phyloP scores from a whole-genome alignment of 2,329 filamentous ascomycete genomes.

The Emericellopsis cladophorae region DNA sequence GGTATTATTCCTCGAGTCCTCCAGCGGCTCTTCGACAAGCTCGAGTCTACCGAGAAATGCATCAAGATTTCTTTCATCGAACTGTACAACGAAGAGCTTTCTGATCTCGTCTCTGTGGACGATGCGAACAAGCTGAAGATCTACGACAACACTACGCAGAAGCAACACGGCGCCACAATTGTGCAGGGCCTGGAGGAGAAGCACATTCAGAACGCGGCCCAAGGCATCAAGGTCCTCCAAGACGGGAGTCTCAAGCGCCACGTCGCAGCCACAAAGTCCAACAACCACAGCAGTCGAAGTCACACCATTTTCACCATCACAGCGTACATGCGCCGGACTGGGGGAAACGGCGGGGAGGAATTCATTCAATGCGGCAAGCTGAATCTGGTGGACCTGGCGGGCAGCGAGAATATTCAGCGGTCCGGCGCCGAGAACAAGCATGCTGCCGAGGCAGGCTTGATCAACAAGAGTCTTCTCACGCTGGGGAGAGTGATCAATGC shows the following conservation, averaged over 20 bases:
- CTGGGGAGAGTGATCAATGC: slow-evolving; percentile 96
- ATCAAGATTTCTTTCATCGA: slow-evolving; percentile 99
- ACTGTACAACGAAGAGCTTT: slow-evolving; percentile 93
- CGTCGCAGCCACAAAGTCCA: slow-evolving; percentile 99
- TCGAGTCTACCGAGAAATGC: slow-evolving; percentile 71
- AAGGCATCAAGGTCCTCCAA: slow-evolving; percentile 81
- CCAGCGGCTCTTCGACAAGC: slow-evolving; percentile 73
- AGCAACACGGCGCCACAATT: slow-evolving; percentile 71
- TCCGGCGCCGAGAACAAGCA: slow-evolving; percentile 98
- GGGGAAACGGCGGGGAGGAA: slow-evolving; percentile 77
- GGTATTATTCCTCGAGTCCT: slow-evolving; percentile 91
- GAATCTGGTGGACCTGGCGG: slow-evolving; percentile 91
- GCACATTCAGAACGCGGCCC: slow-evolving; percentile 72
- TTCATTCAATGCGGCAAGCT: slow-evolving; percentile 85
- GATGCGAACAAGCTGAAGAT: slow-evolving; percentile 86
- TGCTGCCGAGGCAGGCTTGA: slow-evolving; percentile 86
- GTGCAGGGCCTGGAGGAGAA: slow-evolving; percentile 98
- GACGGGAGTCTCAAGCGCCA: slow-evolving; percentile 86
- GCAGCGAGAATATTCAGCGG: slow-evolving; percentile 93
- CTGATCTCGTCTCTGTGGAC: slow-evolving; percentile 74
- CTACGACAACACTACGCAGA: slow-evolving; percentile 79
- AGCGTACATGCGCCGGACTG: slow-evolving; percentile 71
- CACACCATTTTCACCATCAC: slow-evolving; percentile 97
- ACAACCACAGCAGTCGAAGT: slow-evolving; percentile 91
- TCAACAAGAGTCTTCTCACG: slow-evolving; percentile 95